Evolutionary conservation across 495 filamentous ascomycete genomes (phyloP).

Genomic region (Annulohypoxylon maeteangense): DNA sequence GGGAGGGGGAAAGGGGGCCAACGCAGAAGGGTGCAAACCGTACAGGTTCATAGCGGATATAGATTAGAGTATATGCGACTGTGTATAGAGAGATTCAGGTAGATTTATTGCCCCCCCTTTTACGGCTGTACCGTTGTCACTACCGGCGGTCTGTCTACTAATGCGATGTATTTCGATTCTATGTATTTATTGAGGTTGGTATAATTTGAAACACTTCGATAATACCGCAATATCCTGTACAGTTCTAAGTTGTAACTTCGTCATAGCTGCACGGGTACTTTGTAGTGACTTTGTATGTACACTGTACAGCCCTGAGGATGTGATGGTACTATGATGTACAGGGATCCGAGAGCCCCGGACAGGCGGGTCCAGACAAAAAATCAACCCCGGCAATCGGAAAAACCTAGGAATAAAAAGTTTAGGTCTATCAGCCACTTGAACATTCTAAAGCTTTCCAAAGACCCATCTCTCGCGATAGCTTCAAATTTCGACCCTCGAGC

Average conservation of each 20-base stretch:
- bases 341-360: conserved; percentile 21
- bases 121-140: conserved; percentile 14
- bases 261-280: too few species aligned
- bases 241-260: neutral
- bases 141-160: conserved; percentile 20
- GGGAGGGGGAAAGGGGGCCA: conserved; percentile 10
- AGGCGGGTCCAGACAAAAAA: conserved; percentile 1
- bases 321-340: neutral
- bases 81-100: conserved; percentile 37
- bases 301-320: too few species aligned
- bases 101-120: conserved; percentile 22
- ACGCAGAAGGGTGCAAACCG: conserved; percentile 38
- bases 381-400: conserved; percentile 45
- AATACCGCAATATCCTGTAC: neutral
- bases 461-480: conserved; percentile 45
- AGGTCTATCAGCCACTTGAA: conserved; percentile 48
- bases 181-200: neutral
- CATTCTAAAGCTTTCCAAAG: conserved; percentile 50
- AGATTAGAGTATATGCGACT: conserved; percentile 38
- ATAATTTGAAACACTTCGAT: neutral
- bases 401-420: conserved; percentile 44
- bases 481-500: conserved; percentile 43
- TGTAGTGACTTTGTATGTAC: too few species aligned
- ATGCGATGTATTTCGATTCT: conserved; percentile 32
- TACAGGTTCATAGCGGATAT: conserved; percentile 39